Evolutionary conservation across 2,329 filamentous ascomycete genomes (phyloP).

Genomic region (Pestalotiopsis sp.): DNA sequence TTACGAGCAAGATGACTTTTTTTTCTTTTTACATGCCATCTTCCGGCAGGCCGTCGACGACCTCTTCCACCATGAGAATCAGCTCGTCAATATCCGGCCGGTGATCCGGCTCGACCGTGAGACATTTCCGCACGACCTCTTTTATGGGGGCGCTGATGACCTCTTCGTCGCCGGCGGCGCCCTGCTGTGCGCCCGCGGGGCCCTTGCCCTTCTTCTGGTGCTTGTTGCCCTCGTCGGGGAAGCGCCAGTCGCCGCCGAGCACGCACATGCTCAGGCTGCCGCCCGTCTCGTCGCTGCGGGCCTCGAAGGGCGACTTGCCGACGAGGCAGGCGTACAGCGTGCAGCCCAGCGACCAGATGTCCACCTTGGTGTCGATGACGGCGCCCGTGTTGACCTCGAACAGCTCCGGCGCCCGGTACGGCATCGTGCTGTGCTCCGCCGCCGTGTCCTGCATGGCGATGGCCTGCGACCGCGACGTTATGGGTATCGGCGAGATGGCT

Average conservation of each 20-base stretch:
- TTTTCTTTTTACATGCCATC: conserved; percentile 20
- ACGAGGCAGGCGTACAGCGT: conserved; percentile 97
- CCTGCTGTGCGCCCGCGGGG: conserved; percentile 32
- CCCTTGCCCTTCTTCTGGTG: conserved; percentile 50
- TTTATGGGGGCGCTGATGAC: conserved; percentile 81
- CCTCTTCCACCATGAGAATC: conserved; percentile 35
- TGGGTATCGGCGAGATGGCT: conserved; percentile 81
- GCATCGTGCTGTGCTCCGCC: conserved; percentile 97
- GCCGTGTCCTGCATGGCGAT: conserved; percentile 92
- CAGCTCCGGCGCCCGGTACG: conserved; percentile 94
- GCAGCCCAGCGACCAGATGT: conserved; percentile 97
- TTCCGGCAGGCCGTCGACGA: conserved; percentile 33
- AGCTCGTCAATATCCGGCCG: conserved; percentile 59
- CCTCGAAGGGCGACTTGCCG: conserved; percentile 96
- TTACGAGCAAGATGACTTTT: not conserved
- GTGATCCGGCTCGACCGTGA: conserved; percentile 85
- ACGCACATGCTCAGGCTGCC: conserved; percentile 92
- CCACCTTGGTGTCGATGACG: conserved; percentile 92
- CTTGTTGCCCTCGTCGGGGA: conserved; percentile 81
- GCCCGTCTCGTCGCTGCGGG: conserved; percentile 92
- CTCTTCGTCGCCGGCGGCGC: conserved; percentile 42
- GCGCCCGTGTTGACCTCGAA: conserved; percentile 96
- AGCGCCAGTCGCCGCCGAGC: conserved; percentile 91
- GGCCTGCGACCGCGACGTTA: conserved; percentile 87
- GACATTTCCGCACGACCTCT: conserved; percentile 83